Base-by-base conservation (phyloP, 257 asterid genomes). In the Apocynum venetum region DNA sequence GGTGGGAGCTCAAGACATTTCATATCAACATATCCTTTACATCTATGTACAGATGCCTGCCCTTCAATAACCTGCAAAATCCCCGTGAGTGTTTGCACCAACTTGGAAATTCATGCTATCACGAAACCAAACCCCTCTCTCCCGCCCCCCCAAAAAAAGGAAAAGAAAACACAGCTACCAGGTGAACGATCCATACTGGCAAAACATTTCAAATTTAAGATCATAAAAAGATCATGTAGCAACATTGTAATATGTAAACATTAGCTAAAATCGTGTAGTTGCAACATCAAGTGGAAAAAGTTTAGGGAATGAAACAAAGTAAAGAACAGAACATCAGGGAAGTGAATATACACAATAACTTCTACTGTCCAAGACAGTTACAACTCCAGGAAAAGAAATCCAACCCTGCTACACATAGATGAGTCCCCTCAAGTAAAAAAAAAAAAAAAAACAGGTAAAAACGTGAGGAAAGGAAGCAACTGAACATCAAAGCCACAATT, bases 1-100 rank as follows among this genome's bases (percentile, higher is more conserved):
- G 82, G 48, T 55, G 97, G 89, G 77, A 51, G 83, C 0, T 90
- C 93, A 0, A 78, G 88, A 59, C 80, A 60, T 85, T 86, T 86
- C 91, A 91, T 84, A 75, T 81, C 82, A 19, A 93, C 59, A 12
- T 82, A 59, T 15, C 92, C 96, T 75, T 71, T 89, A 65, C 98
- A 93, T 81, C 81, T 85, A 81, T 90, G 94, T 55, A 87, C 94
- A 46, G 40, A 71, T 15, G 96, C 97, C 84, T 88, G 94, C 31
- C 88, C 88, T 82, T 90, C 93, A 71, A 93, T 82, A 65, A 93
- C 95, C 98, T 91, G 77, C 63, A 70, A 66, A 73, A 35, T 67
- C 40, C 82, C 46, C 40, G n/a, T 31, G 44, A 57, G 67, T 48
- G 47, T 57, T 51, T 76, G 31, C 75, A 52, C 75, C n/a, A 31